phyloP scores from a whole-genome alignment of 495 filamentous ascomycete genomes.

The Hyaloscypha variabilis region DNA sequence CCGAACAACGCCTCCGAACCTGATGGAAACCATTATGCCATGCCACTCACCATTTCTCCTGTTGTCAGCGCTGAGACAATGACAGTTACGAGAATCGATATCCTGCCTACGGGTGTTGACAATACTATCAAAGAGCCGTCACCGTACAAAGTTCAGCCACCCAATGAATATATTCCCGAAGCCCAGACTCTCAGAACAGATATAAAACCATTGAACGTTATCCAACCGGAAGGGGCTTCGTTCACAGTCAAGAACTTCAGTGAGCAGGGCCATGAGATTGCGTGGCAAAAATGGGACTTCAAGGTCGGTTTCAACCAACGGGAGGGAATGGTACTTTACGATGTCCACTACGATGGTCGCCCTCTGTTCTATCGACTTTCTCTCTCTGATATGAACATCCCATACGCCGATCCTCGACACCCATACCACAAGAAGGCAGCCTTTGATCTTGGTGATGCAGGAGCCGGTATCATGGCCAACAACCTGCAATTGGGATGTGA shows the following conservation, averaged over 20 bases:
- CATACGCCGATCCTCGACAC: constrained; percentile 63
- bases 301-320: constrained; percentile 66
- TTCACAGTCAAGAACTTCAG: constrained; percentile 58
- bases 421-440: constrained; percentile 71
- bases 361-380: constrained; percentile 70
- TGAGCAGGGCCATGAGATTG: constrained; percentile 50
- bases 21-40: constrained; percentile 78
- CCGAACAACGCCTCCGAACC: constrained; percentile 54
- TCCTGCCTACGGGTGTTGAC: constrained; percentile 63
- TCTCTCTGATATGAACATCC: constrained; percentile 77
- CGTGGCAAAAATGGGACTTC: constrained; percentile 73
- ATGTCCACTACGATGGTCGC: constrained; percentile 69
- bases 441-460: constrained; percentile 71
- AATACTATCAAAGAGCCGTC: constrained; percentile 54
- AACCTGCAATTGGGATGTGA: constrained; percentile 69
- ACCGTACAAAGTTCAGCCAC: constrained; percentile 57
- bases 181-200: constrained; percentile 63
- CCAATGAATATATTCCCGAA: constrained; percentile 77
- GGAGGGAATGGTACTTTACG: constrained; percentile 65
- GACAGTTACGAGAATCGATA: constrained; percentile 64
- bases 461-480: constrained; percentile 67
- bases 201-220: constrained; percentile 74
- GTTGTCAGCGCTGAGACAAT: constrained; percentile 68
- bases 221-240: constrained; percentile 77
- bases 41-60: constrained; percentile 77